Base-by-base conservation (phyloP, 768 basidiomycete genomes). In the Lactarius akahatsu region DNA sequence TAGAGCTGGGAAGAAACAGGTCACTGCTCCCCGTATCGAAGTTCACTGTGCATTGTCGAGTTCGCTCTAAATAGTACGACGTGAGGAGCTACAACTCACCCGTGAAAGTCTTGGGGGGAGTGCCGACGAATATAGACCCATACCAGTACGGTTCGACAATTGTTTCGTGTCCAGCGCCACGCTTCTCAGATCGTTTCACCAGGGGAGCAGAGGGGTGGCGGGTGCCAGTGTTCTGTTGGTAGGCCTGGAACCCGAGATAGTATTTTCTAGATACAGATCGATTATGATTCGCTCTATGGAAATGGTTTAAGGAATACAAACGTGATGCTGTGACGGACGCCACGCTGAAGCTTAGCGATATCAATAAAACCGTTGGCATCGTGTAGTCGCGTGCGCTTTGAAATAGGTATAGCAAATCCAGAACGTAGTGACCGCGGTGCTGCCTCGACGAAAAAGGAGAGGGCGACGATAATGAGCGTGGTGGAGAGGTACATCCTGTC, bases 11-110 rank as follows among this genome's bases (percentile, higher is more conserved):
- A 41, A 82, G 70, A 72, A 76, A 71, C 58, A 79, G 61, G 68
- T 79, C 71, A 62, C 69, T 67, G 63, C 69, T 72, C 5, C 71
- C 73, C 6, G 71, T 81, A 69, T 81, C 80, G 63, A 80, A 78
- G 67, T 80, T 77, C 62, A 81, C 72, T 43, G 56, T n/a, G 23
- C 4, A 30, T 15, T 34, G 8, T 10, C 20, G 32, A 40, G 20
- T 23, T 28, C n/a, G 15, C 16, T 28, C 18, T 18, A 26, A 9
- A 56, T 16, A 9, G 28, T 11, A 32, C 8, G 3, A 8, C 9
- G 1, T 30, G 7, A 56, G 6, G 32, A 32, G 16, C 9, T 9
- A 50, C 47, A 50, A 50, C 36, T 26, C 6, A 56, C 65, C 41
- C 0, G 55, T 65, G 63, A 62, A 70, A 1, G 16, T 15, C 26